Percentiles rank a stretch among this genome's conserved stretches.
These are phyloP conservation scores for Pyrenophora seminiperda DNA, from an alignment of 2,329 filamentous ascomycete genomes.

Conservation along the genomic window DNA sequence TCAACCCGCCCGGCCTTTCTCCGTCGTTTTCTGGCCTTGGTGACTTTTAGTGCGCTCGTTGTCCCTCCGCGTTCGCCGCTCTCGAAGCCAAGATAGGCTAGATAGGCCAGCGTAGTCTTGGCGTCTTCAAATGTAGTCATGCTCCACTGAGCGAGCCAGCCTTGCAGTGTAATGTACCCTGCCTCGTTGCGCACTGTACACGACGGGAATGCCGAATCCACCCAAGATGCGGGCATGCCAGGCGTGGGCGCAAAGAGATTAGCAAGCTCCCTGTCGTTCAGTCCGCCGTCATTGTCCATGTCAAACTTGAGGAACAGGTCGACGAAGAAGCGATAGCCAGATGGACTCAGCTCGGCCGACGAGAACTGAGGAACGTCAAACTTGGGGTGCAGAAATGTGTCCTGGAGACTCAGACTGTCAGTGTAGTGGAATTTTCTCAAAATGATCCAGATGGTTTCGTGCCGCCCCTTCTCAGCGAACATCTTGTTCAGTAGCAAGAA, in stretches of 20 bases:
- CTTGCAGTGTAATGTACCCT: slow-evolving; percentile 92
- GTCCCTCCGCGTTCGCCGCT: slow-evolving; percentile 72
- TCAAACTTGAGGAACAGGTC: slow-evolving; percentile 94
- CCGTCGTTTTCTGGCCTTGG: slow-evolving; percentile 85
- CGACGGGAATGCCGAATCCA: slow-evolving; percentile 85
- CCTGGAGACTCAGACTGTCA: slow-evolving; percentile 88
- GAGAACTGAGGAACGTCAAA: slow-evolving; percentile 92
- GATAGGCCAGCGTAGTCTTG: slow-evolving; percentile 91
- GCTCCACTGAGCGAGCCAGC: slow-evolving; percentile 98
- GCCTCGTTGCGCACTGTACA: slow-evolving; percentile 95
- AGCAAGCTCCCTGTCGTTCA: slow-evolving; percentile 83
- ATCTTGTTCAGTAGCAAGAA: slow-evolving; percentile 93
- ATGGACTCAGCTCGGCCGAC: slow-evolving; percentile 90
- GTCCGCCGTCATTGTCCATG: slow-evolving; percentile 93
- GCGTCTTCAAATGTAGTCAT: slow-evolving; percentile 99
- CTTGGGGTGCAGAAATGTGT: slow-evolving; percentile 88
- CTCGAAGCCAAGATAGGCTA: slow-evolving; percentile 95
- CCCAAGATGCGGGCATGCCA: slow-evolving; percentile 84
- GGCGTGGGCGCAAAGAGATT: slow-evolving; percentile 93
- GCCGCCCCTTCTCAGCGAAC: slow-evolving; percentile 94
- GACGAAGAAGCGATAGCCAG: slow-evolving; percentile 96
- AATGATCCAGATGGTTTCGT: slow-evolving; percentile 98
- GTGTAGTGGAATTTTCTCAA: slow-evolving; percentile 94
- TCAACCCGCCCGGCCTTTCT: slow-evolving; percentile 83
- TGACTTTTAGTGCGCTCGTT: slow-evolving; percentile 88